These are phyloP conservation scores for Aureobasidium lini DNA, from an alignment of 2,329 filamentous ascomycete species.

Conservation along the genomic window DNA sequence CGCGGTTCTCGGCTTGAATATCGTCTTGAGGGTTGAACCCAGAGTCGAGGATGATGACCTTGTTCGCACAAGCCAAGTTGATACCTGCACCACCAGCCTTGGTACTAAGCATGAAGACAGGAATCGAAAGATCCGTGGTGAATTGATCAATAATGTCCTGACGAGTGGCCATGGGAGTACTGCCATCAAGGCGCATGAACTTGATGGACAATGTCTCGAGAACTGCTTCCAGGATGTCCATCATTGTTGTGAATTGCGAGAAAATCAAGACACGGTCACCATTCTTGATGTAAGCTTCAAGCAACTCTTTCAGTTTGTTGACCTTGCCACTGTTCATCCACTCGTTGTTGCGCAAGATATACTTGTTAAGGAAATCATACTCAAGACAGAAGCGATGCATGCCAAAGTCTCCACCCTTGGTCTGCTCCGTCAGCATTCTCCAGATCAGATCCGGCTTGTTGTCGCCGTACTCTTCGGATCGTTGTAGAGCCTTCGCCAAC, in stretches of 20 bases:
- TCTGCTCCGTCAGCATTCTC: conserved; percentile 65
- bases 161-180: conserved; percentile 71
- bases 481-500: conserved; percentile 44
- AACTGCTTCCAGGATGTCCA: conserved; percentile 82
- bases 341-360: conserved; percentile 51
- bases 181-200: conserved; percentile 81
- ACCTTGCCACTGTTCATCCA: conserved; percentile 80
- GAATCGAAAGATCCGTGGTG: conserved; percentile 65
- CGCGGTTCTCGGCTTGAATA: conserved; percentile 95
- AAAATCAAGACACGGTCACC: conserved; percentile 88
- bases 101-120: conserved; percentile 87
- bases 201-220: conserved; percentile 64
- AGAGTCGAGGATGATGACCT: conserved; percentile 94
- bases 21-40: conserved; percentile 98
- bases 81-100: conserved; percentile 95
- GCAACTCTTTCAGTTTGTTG: conserved; percentile 66
- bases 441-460: conserved; percentile 27
- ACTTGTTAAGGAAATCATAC: conserved; percentile 47
- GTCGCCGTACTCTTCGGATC: conserved; percentile 25
- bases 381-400: conserved; percentile 51
- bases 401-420: conserved; percentile 69
- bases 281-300: conserved; percentile 64
- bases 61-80: conserved; percentile 91
- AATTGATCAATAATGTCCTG: conserved; percentile 87
- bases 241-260: conserved; percentile 84